Conservation (phyloP, 441 rosid species). For the Breynia disticha region DNA sequence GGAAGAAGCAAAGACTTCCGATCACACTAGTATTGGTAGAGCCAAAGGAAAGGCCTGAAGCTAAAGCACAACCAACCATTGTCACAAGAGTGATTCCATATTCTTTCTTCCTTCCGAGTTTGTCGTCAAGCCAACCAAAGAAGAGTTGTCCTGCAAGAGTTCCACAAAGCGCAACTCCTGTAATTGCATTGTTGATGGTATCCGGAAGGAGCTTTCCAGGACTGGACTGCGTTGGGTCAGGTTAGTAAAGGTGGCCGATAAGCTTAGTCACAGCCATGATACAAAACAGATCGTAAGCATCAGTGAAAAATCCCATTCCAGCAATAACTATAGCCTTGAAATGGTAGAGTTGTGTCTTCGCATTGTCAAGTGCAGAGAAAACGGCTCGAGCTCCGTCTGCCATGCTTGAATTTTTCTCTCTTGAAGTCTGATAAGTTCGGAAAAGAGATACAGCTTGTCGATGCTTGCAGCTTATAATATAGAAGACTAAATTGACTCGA, state of each 20-base stretch:
- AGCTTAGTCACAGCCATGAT: slow-evolving; percentile 54
- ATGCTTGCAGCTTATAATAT: no score
- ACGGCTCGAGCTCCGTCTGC: no score
- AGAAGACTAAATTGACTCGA: no score
- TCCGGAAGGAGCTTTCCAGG: slow-evolving; percentile 39
- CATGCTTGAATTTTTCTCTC: no score
- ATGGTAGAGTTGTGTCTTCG: slow-evolving; percentile 61
- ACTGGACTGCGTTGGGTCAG: slow-evolving; percentile 34
- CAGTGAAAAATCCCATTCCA: slow-evolving; percentile 72
- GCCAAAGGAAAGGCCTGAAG: background rate
- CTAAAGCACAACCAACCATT: background rate
- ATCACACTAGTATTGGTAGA: background rate
- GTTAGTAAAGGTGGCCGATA: slow-evolving; percentile 56
- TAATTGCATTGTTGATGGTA: background rate
- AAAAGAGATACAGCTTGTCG: no score
- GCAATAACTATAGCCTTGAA: slow-evolving; percentile 53
- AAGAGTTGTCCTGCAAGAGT: no score
- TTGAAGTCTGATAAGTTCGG: no score
- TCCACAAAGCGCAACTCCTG: background rate
- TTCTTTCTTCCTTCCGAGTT: background rate
- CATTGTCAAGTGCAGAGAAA: slow-evolving; percentile 54
- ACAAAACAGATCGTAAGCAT: slow-evolving; percentile 59
- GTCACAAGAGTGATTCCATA: background rate
- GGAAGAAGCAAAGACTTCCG: slow-evolving; percentile 17
- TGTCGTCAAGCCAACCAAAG: background rate